These are phyloP conservation scores for Exophiala oligosperma DNA, from an alignment of 2,329 filamentous ascomycete species.

Conservation along the genomic window DNA sequence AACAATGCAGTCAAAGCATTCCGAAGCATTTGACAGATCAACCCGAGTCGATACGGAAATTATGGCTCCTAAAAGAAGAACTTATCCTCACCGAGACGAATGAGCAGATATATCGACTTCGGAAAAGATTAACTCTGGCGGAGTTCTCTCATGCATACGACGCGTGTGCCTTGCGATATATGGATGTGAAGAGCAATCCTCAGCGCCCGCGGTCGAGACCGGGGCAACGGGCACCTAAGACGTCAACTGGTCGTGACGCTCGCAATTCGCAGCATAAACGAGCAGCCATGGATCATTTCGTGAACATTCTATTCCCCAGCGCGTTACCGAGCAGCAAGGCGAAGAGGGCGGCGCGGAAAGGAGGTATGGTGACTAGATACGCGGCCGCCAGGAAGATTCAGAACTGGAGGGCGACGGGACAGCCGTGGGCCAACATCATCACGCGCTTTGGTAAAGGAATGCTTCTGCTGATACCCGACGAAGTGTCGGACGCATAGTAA, in stretches of 20 bases:
- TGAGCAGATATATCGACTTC: conserved; percentile 1
- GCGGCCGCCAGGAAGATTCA: not conserved
- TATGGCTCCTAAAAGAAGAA: conserved; percentile 4
- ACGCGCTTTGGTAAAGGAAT: not conserved
- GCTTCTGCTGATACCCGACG: not conserved
- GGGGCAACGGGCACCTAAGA: not conserved
- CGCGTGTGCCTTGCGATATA: not conserved
- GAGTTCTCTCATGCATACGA: conserved; percentile 1
- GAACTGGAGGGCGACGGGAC: not conserved
- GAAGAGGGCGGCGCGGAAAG: not conserved
- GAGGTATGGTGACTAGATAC: not conserved
- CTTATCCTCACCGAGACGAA: conserved; percentile 1
- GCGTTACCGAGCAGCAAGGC: not conserved
- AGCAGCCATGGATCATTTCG: not conserved
- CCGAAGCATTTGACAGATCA: not conserved
- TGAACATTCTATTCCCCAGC: not conserved
- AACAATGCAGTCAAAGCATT: not conserved
- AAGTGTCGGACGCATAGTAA: not conserved
- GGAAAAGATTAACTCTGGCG: conserved; percentile 3
- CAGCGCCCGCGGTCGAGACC: not conserved
- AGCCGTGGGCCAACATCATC: not conserved
- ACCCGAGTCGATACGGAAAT: not conserved
- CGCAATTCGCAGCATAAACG: not conserved
- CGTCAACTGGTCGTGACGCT: not conserved
- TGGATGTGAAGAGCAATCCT: not conserved